Evolutionary conservation across 192 early-diverging fungal genomes (phyloP), one percentile per base, ranked within the genome.

Genomic region (Backusella psychrophila): DNA sequence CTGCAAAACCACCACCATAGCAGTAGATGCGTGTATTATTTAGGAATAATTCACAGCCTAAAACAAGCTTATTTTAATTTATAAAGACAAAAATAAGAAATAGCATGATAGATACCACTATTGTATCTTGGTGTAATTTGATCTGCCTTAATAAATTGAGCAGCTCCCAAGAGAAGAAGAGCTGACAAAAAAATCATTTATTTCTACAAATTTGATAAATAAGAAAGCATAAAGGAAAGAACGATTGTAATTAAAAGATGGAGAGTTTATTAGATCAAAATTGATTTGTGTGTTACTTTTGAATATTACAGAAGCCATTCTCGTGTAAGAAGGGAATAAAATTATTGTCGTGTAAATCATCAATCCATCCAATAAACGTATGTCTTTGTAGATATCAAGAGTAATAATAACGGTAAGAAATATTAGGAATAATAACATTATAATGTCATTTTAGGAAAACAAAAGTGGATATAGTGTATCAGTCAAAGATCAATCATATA

Each of bases 21-120:
- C 67, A 69, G 39, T 69, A 69, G 3, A 69, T 69, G 4, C 67
- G 67, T 4, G 67, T 69, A 41, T 69, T 38, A 21, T 39, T 39
- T 21, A 69, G 11, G 11, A 69, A 69, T 38, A 69, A 38, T 23
- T 69, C 35, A 41, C 35, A 69, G 2, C 67, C 67, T 69, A 38
- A 36, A 69, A 35, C n/a, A 23, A 26, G 53, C 6, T 0, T 59
- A 19, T 12, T 59, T 59, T 23, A 26, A 0, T 12, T 19, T 17
- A 21, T 4, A 49, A 49, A 17, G 4, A 44, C 42, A 44, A 44
- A 17, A 44, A 49, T n/a, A 49, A 49, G 19, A 49, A 49, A 49
- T 6, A 49, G 6, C 15, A n/a, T 19, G 17, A 49, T 19, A 49
- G 6, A 59, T 59, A 59, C 53, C 53, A 11, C 21, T 23, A 26